These are phyloP conservation scores for Alternaria conjuncta DNA, from an alignment of 2,329 filamentous ascomycete genomes.

Conservation along the genomic window DNA sequence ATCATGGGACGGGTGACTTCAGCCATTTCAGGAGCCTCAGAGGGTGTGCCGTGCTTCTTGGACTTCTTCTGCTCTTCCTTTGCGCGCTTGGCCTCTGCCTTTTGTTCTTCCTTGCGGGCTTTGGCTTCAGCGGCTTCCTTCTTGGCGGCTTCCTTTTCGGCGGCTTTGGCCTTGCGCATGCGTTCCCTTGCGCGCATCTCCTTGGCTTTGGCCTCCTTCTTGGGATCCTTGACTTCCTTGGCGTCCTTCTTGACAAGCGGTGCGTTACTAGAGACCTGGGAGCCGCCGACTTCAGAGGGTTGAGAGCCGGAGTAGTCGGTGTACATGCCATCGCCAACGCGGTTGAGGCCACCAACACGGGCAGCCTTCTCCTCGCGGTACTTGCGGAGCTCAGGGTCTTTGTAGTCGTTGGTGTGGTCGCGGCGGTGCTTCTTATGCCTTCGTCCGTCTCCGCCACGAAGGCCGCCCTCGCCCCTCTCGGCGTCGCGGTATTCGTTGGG, in stretches of 20 bases:
- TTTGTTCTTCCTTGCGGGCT: constrained; percentile 52
- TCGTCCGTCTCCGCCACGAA: constrained; percentile 49
- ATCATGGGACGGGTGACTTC: constrained; percentile 35
- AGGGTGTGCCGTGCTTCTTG: constrained; percentile 46
- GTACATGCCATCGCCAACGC: constrained; percentile 75
- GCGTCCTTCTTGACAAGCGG: constrained; percentile 55
- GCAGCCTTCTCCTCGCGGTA: constrained; percentile 90
- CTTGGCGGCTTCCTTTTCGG: constrained; percentile 47
- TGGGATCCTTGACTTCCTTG: constrained; percentile 44
- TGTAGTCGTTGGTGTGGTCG: constrained; percentile 60
- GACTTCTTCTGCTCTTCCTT: constrained; percentile 53
- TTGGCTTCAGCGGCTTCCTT: constrained; percentile 49
- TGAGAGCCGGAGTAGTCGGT: constrained; percentile 78
- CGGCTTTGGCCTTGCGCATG: constrained; percentile 54
- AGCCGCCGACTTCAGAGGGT: constrained; percentile 63
- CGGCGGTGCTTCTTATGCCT: constrained; percentile 55
- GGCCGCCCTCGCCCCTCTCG: constrained; percentile 52
- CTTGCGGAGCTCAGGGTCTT: constrained; percentile 70
- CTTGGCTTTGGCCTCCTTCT: constrained; percentile 48
- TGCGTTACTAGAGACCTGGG: constrained; percentile 47
- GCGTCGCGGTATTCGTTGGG: constrained; percentile 51
- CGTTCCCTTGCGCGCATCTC: constrained; percentile 57
- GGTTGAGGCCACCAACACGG: constrained; percentile 87
- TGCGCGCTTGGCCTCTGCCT: constrained; percentile 44
- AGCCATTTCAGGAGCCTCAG: constrained; percentile 38